These are phyloP conservation scores for Cardamine chenopodiifolia DNA, from an alignment of 345 rosid genomes.

Conservation along the genomic window DNA sequence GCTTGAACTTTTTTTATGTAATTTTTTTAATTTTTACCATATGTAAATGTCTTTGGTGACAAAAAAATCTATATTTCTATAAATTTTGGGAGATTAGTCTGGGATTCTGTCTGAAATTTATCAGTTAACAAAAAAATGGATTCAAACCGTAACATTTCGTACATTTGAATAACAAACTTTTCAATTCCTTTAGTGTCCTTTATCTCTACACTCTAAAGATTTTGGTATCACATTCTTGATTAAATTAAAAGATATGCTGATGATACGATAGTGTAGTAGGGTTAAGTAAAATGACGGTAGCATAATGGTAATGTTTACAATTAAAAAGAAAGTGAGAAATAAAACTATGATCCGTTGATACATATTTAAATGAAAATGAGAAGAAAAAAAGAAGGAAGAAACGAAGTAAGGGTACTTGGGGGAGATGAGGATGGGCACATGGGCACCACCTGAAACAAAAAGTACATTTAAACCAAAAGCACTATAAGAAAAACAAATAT, in stretches of 20 bases:
- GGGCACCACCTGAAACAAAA: slow-evolving; percentile 34
- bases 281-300: slow-evolving; percentile 22
- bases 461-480: slow-evolving; percentile 35
- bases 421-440: slow-evolving; percentile 30
- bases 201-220: slow-evolving; percentile 15
- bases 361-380: neutral
- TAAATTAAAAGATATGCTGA: slow-evolving; percentile 6
- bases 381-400: neutral
- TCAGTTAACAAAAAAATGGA: neutral
- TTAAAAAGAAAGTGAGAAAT: neutral
- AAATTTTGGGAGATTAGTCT: neutral
- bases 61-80: too few relatives aligned
- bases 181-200: neutral
- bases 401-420: slow-evolving; percentile 1
- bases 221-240: slow-evolving; percentile 11
- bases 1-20: too few relatives aligned
- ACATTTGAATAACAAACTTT: neutral
- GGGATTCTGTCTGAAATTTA: too few relatives aligned
- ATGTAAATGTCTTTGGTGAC: neutral
- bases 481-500: slow-evolving; percentile 16
- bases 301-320: slow-evolving; percentile 6
- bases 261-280: slow-evolving; percentile 18
- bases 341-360: neutral
- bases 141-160: neutral
- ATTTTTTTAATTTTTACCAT: neutral